Evolutionary conservation across 192 early-diverging fungal species (phyloP), one percentile per base, ranked within the genome.

Genomic region (Thamnidium elegans): DNA sequence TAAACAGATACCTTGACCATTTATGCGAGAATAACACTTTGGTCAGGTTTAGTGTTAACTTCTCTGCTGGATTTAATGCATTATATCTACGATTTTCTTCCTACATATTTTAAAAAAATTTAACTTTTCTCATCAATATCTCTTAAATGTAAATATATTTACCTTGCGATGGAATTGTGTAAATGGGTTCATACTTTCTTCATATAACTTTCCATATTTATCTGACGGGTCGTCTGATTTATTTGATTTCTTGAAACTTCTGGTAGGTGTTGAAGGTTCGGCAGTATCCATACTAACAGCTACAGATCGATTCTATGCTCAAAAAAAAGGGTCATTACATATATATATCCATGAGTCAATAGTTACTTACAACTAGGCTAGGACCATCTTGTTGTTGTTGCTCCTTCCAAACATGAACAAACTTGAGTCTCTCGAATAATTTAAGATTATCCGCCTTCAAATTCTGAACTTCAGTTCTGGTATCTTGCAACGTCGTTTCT

Each of bases 181-280:
- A 70, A 97, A 98, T 9, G 94, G 95, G 70, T 98, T 93, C 73
- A 94, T 81, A 45, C 79, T 86, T 39, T 88, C 89, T 72, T 98
- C 95, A 62, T 98, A 98, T 58, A 92, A 74, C 23, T 79, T 75
- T 17, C 82, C 72, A 79, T 95, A 94, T 52, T 89, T 88, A 58
- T 81, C 82, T 10, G 77, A 71, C 8, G 80, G 80, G 82, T 87
- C 58, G 32, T 77, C 32, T 55, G 64, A 64, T 70, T 66, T 51
- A 71, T 67, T 36, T 26, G 34, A 72, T 56, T 15, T 52, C 26
- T 60, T 51, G 17, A 59, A 55, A 21, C 34, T 36, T 14, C 63
- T 65, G 26, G 55, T 50, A 3, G 65, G 31, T 55, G 51, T 48
- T 45, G 46, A 48, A n/a, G 65, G 46, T 9, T 63, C 65, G 21